Evolutionary conservation across 176 grass and related monocot genomes (phyloP).

Genomic region (Phoenix roebelenii): DNA sequence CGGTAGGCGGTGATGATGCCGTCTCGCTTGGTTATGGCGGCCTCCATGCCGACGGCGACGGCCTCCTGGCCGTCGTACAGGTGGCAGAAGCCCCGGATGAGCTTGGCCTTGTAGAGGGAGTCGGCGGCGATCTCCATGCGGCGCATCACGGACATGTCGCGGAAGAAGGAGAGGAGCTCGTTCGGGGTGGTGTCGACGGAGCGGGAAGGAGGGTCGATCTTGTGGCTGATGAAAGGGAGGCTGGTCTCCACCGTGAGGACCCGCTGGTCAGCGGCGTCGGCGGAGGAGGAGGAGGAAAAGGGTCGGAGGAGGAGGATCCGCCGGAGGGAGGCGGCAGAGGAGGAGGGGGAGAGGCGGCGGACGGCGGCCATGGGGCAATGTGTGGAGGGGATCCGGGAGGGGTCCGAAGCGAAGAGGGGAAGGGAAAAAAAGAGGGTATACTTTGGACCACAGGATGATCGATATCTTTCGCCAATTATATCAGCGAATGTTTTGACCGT

Average conservation of each 20-base stretch:
- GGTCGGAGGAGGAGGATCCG: constrained; percentile 18
- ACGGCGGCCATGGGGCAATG: background rate
- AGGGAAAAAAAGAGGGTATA: too few relatives aligned
- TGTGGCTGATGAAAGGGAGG: constrained; percentile 46
- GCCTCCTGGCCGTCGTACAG: constrained; percentile 95
- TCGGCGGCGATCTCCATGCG: constrained; percentile 85
- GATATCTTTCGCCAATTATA: too few relatives aligned
- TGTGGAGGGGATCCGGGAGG: background rate
- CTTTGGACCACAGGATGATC: too few relatives aligned
- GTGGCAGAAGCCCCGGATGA: constrained; percentile 94
- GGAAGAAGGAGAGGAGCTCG: constrained; percentile 55
- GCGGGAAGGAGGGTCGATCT: constrained; percentile 41
- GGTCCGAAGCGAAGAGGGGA: background rate
- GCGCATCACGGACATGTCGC: constrained; percentile 64
- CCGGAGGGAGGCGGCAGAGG: background rate
- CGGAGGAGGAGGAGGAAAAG: constrained; percentile 22
- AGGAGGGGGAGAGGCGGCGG: constrained; percentile 26
- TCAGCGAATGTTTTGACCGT: too few relatives aligned
- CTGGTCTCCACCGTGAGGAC: constrained; percentile 56
- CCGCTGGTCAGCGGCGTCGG: constrained; percentile 26
- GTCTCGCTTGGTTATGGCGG: constrained; percentile 46
- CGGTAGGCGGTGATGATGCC: constrained; percentile 85
- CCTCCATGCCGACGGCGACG: constrained; percentile 71
- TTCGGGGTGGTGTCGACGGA: constrained; percentile 13
- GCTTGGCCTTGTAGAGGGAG: constrained; percentile 96